Evolutionary conservation across 2,329 filamentous ascomycete species (phyloP).

Genomic region (Fusarium pseudonygamai): DNA sequence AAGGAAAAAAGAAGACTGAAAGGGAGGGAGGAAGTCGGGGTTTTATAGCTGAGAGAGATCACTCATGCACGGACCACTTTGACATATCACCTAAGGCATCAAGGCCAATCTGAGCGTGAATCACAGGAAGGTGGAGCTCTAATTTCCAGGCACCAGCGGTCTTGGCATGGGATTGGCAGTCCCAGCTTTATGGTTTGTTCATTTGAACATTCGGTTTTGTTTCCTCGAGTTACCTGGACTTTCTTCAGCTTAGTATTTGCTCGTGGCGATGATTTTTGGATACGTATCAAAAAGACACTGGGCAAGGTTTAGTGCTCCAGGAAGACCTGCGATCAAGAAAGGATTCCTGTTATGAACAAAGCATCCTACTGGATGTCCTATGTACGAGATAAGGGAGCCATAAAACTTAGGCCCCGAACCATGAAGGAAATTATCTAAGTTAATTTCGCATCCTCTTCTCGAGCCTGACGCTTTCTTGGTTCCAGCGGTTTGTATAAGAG

Average conservation of each 20-base stretch:
- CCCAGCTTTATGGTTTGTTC: background rate
- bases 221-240: background rate
- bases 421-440: background rate
- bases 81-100: slow-evolving; percentile 33
- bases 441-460: background rate
- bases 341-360: background rate
- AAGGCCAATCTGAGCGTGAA: slow-evolving; percentile 23
- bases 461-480: background rate
- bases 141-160: slow-evolving; percentile 32
- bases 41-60: slow-evolving; percentile 48
- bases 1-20: slow-evolving; percentile 54
- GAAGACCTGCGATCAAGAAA: background rate
- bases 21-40: slow-evolving; percentile 24
- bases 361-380: background rate
- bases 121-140: slow-evolving; percentile 7
- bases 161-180: background rate
- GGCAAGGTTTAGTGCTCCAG: background rate
- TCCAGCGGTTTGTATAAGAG: background rate
- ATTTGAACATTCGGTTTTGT: background rate
- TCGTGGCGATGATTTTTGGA: background rate
- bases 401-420: background rate
- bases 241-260: background rate
- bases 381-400: background rate
- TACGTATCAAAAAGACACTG: background rate
- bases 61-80: slow-evolving; percentile 29